phyloP scores from a whole-genome alignment of 352 stramenopile genomes.

The Chrysophaeum taylorii region DNA sequence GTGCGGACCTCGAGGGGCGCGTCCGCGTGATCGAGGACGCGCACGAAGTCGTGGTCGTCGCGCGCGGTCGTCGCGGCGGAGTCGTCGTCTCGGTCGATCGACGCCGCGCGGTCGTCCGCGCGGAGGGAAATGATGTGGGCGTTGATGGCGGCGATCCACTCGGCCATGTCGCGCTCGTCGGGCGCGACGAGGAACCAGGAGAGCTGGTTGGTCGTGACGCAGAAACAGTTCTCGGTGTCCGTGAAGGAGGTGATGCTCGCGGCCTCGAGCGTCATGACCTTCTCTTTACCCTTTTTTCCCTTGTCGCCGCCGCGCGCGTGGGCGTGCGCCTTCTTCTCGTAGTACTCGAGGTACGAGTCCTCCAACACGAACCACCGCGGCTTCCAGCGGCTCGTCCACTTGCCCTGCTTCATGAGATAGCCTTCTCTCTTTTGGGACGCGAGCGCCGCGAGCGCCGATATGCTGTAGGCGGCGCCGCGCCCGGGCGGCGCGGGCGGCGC shows the following conservation, averaged over 20 bases:
- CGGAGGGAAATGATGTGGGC: neutral
- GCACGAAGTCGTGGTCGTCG: neutral
- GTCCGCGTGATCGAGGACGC: neutral
- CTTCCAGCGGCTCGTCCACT: neutral
- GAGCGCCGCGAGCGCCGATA: neutral
- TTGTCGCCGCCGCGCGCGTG: neutral
- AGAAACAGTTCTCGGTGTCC: slow-evolving; percentile 3
- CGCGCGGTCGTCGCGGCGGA: too few species aligned
- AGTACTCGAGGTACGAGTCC: neutral
- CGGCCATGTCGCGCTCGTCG: neutral
- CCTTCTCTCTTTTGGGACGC: too few species aligned
- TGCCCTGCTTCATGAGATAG: neutral
- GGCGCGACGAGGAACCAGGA: neutral
- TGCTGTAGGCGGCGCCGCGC: neutral
- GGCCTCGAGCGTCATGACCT: neutral
- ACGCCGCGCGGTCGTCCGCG: neutral
- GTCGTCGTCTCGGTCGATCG: too few species aligned
- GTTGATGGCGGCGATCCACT: neutral
- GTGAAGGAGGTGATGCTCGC: neutral
- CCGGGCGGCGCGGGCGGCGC: too few species aligned
- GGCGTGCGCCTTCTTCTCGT: neutral
- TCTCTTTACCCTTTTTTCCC: neutral
- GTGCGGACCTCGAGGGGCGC: too few species aligned
- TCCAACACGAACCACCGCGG: neutral
- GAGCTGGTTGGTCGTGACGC: neutral